Conservation (phyloP, 2,329 filamentous ascomycete species). For the Fusarium pseudonygamai region DNA sequence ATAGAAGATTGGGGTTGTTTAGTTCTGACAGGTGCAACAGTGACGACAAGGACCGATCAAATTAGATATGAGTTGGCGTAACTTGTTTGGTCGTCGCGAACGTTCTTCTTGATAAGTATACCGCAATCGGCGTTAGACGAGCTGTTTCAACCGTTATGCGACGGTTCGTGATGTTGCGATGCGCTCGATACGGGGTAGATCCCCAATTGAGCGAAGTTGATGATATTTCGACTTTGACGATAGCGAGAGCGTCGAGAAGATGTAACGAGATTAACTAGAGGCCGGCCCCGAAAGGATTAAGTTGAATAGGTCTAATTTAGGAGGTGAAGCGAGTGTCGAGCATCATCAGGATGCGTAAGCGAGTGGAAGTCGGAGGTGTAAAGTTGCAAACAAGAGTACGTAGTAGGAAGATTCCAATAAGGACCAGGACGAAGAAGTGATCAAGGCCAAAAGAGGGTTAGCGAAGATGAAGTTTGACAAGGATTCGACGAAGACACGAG, state of each 20-base stretch:
- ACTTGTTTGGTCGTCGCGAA: neutral
- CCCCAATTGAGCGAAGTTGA: conserved; percentile 12
- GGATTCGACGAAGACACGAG: conserved; percentile 35
- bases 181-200: conserved; percentile 1
- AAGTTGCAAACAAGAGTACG: conserved; percentile 24
- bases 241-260: neutral
- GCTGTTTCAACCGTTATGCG: conserved; percentile 4
- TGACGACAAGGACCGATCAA: neutral
- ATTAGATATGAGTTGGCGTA: neutral
- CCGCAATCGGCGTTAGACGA: neutral
- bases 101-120: neutral
- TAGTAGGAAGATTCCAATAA: conserved; percentile 14
- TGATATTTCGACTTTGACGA: conserved; percentile 1
- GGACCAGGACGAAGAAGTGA: conserved; percentile 1
- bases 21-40: neutral
- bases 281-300: neutral
- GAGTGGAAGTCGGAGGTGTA: conserved; percentile 17
- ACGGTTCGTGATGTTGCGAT: conserved; percentile 23
- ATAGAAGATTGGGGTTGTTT: conserved; percentile 3
- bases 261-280: conserved; percentile 1
- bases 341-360: conserved; percentile 32
- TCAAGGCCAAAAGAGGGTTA: conserved; percentile 30
- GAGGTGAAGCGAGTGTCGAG: conserved; percentile 36
- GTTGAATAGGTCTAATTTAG: neutral
- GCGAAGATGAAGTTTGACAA: conserved; percentile 19